Evolutionary conservation across 2,329 filamentous ascomycete genomes (phyloP).

Genomic region (Zasmidium cellare): DNA sequence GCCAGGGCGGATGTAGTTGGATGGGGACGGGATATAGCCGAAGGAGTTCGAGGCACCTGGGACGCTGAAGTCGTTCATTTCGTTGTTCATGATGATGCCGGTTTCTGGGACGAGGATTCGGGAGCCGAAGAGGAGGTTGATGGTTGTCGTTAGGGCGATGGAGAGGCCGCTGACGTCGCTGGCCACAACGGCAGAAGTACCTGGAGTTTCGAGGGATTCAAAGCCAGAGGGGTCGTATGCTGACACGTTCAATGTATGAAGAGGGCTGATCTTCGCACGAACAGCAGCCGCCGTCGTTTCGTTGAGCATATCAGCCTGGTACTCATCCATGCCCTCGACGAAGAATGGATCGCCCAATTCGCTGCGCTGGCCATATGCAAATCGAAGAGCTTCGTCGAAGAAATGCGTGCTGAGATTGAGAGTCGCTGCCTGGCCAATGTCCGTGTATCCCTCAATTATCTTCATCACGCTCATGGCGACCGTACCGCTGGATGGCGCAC

Average conservation of each 20-base stretch:
- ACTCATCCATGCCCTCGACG: slow-evolving; percentile 61
- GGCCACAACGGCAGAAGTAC: slow-evolving; percentile 72
- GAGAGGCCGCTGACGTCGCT: slow-evolving; percentile 74
- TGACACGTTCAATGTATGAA: slow-evolving; percentile 67
- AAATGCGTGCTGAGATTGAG: slow-evolving; percentile 75
- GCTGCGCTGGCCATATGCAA: slow-evolving; percentile 76
- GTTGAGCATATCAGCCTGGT: slow-evolving; percentile 69
- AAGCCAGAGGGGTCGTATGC: slow-evolving; percentile 71
- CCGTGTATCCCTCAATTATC: slow-evolving; percentile 73
- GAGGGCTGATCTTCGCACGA: slow-evolving; percentile 68
- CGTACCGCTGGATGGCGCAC: slow-evolving; percentile 75
- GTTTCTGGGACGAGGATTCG: slow-evolving; percentile 77
- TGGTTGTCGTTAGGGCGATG: slow-evolving; percentile 78
- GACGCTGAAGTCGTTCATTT: slow-evolving; percentile 76
- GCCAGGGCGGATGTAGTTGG: slow-evolving; percentile 77
- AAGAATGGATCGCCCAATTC: slow-evolving; percentile 81
- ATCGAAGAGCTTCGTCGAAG: slow-evolving; percentile 84
- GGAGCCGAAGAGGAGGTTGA: slow-evolving; percentile 85
- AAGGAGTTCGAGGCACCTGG: slow-evolving; percentile 77
- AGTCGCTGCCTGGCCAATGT: slow-evolving; percentile 58
- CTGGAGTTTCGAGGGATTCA: slow-evolving; percentile 68
- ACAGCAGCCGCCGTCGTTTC: slow-evolving; percentile 59
- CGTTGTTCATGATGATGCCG: slow-evolving; percentile 71
- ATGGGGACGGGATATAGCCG: slow-evolving; percentile 74
- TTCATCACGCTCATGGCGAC: slow-evolving; percentile 77